A percentile compares a stretch with the other conserved stretches of the same genome.
Conservation (phyloP, 2,329 filamentous ascomycete species). For the Colletotrichum lindemuthianum region DNA sequence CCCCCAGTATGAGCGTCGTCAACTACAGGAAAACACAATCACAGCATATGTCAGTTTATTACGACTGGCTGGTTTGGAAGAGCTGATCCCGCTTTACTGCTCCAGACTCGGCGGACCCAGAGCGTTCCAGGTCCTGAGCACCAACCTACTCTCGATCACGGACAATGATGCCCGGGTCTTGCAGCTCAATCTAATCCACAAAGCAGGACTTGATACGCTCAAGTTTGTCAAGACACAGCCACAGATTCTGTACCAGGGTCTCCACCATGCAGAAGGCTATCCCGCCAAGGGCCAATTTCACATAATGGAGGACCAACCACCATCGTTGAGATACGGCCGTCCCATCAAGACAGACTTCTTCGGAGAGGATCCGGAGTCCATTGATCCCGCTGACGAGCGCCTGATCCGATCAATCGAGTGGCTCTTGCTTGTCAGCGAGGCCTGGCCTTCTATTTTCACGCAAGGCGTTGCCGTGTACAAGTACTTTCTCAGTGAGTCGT, state of each 20-base stretch:
- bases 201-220: slow-evolving; percentile 76
- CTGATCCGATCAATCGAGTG: slow-evolving; percentile 87
- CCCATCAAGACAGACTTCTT: slow-evolving; percentile 78
- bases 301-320: slow-evolving; percentile 58
- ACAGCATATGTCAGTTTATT: slow-evolving; percentile 85
- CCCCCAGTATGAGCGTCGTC: slow-evolving; percentile 46
- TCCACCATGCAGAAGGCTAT: slow-evolving; percentile 41
- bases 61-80: slow-evolving; percentile 75
- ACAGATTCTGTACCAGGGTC: slow-evolving; percentile 59
- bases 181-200: slow-evolving; percentile 79
- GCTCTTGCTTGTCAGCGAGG: slow-evolving; percentile 78
- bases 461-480: slow-evolving; percentile 80
- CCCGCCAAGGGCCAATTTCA: slow-evolving; percentile 58
- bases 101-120: slow-evolving; percentile 76
- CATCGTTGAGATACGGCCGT: slow-evolving; percentile 68
- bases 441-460: slow-evolving; percentile 76
- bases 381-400: slow-evolving; percentile 71
- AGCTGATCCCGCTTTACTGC: slow-evolving; percentile 88
- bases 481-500: slow-evolving; percentile 80
- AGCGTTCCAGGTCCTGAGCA: slow-evolving; percentile 76
- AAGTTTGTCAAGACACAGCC: slow-evolving; percentile 79
- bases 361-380: slow-evolving; percentile 64
- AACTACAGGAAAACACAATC: slow-evolving; percentile 78
- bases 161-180: slow-evolving; percentile 71
- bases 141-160: slow-evolving; percentile 79